These are phyloP conservation scores for Leccinellum luteum DNA, from an alignment of 768 basidiomycete species.

Conservation along the genomic window DNA sequence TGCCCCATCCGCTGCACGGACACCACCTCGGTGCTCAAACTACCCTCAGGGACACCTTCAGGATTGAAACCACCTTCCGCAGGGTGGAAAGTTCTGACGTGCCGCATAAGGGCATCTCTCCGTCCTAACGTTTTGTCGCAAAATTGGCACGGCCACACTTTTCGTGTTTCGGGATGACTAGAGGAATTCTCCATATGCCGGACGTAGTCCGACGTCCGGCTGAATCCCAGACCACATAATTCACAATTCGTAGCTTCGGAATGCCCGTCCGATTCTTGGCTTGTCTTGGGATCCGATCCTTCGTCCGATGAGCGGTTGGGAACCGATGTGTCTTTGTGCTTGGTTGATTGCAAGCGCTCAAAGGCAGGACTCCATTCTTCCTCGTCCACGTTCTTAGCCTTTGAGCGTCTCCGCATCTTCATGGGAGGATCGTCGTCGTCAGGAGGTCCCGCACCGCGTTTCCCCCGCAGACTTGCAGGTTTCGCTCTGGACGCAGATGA, in stretches of 20 bases:
- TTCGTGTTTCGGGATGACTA: constrained; percentile 23
- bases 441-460: constrained; percentile 9
- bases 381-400: constrained; percentile 16
- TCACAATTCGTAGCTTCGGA: constrained; percentile 10
- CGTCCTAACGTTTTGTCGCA: constrained; percentile 24
- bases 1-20: constrained; percentile 2
- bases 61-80: not conserved
- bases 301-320: not conserved
- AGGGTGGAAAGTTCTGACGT: constrained; percentile 20
- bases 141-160: constrained; percentile 23
- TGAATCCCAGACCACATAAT: constrained; percentile 17
- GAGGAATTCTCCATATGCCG: constrained; percentile 23
- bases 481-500: not conserved
- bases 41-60: not conserved
- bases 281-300: not conserved
- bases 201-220: constrained; percentile 18
- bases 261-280: not conserved
- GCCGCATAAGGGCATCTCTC: constrained; percentile 24
- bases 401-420: constrained; percentile 11
- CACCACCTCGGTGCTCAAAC: not conserved
- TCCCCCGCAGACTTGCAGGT: not conserved
- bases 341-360: not conserved
- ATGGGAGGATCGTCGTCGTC: not conserved
- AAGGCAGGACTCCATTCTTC: constrained; percentile 19
- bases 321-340: not conserved